phyloP scores from a whole-genome alignment of 1,284 basidiomycete genomes.

The Schizophyllum commune region DNA sequence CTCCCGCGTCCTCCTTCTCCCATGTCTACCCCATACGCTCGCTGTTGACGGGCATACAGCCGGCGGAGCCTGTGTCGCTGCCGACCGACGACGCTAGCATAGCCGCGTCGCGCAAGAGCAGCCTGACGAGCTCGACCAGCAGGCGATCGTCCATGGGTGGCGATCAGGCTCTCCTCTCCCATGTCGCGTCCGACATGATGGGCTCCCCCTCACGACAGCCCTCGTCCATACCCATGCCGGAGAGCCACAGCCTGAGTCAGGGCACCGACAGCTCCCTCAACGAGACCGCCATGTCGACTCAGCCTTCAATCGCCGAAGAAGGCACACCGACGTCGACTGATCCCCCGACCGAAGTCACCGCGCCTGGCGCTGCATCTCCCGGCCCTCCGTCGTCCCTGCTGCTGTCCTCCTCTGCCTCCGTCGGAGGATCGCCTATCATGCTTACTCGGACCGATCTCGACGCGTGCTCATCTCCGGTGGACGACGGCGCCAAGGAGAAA shows the following conservation, averaged over 20 bases:
- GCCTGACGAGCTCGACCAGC: not conserved
- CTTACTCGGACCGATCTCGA: not conserved
- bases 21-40: conserved; percentile 32
- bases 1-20: conserved; percentile 18
- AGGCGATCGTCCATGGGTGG: conserved; percentile 18
- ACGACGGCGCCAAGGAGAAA: not conserved
- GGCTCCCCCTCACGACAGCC: not conserved
- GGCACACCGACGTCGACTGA: not conserved
- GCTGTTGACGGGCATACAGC: conserved; percentile 28
- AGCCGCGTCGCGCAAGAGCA: conserved; percentile 14
- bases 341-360: not conserved
- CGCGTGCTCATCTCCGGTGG: conserved; percentile 9
- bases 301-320: not conserved
- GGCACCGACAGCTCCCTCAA: not conserved
- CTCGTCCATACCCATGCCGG: not conserved
- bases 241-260: not conserved
- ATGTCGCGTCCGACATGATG: not conserved
- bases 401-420: not conserved
- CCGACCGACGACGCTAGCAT: conserved; percentile 21
- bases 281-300: not conserved
- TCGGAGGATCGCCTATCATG: not conserved
- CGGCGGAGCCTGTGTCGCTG: conserved; percentile 6
- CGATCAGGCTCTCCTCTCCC: conserved; percentile 9
- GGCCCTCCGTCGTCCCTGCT: not conserved
- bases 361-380: not conserved